Evolutionary conservation across 2,329 filamentous ascomycete genomes (phyloP).

Genomic region (Cytospora chrysosperma): DNA sequence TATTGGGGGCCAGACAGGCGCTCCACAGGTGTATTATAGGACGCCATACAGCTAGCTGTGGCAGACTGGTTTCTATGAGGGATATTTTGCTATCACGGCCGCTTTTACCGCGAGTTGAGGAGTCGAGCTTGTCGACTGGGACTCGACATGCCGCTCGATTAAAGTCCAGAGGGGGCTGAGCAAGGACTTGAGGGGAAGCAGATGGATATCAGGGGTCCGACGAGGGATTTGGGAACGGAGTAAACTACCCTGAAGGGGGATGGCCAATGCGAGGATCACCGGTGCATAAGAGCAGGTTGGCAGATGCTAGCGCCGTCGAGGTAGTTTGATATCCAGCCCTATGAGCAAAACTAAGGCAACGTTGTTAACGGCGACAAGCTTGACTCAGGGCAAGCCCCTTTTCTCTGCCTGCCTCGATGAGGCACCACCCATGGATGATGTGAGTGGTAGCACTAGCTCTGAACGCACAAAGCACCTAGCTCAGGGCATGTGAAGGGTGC

Average conservation of each 20-base stretch:
- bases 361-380: slow-evolving; percentile 8
- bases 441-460: not conserved
- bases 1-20: not conserved
- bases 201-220: not conserved
- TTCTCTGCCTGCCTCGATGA: not conserved
- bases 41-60: not conserved
- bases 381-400: not conserved
- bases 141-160: not conserved
- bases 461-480: too few species aligned
- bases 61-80: slow-evolving; percentile 16
- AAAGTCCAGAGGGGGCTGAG: slow-evolving; percentile 14
- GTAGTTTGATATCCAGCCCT: not conserved
- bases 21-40: not conserved
- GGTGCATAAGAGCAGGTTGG: not conserved
- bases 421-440: not conserved
- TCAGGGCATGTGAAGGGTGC: not conserved
- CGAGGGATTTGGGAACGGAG: not conserved
- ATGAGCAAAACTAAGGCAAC: not conserved
- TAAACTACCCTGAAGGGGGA: not conserved
- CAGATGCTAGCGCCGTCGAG: not conserved
- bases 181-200: not conserved
- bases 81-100: slow-evolving; percentile 12
- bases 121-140: not conserved
- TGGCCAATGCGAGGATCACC: not conserved
- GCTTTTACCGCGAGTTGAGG: not conserved